Evolutionary conservation across 2,329 filamentous ascomycete genomes (phyloP), one percentile per base, ranked within the genome.

Genomic region (Xylaria sp.): DNA sequence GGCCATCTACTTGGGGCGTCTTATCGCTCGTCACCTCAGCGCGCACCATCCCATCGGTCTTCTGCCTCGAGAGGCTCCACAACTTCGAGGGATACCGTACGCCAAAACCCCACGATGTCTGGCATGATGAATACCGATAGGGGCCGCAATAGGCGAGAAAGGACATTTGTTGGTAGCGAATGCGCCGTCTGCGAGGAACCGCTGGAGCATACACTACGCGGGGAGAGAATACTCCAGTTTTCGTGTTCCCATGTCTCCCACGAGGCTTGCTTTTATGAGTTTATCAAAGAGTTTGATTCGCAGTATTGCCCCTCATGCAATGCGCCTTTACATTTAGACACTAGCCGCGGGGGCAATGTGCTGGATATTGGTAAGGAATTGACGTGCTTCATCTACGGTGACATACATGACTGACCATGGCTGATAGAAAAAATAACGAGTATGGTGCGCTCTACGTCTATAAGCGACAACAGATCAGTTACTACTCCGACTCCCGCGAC

Each of bases 251-350:
- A 99, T 81, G 95, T 99, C 69, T 94, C 95, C 12, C 96, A 99
- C 80, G 96, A 98, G 81, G 96, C 95, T 44, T 99, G 96, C 82
- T 98, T 99, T 80, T 98, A 98, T 83, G 96, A 99, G 81, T 98
- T 97, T 79, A 97, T 99, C 76, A 92, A 93, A 77, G 95, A 98
- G 78, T 92, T 95, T 68, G 94, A 98, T 74, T 93, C 93, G 63
- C 94, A 98, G 77, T 94, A 94, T 77, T 99, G 96, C 82, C 96
- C 96, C 34, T 92, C 93, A 73, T 99, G 96, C 82, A 92, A 97
- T 84, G 92, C 94, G 72, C 94, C 96, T 23, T 84, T 99, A 62
- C 94, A 94, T 71, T 85, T 99, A 52, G 96, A 99, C 81, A 96
- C 94, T 7, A 97, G 93, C 80, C 89, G 96, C 72, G 94, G 94